Conservation (phyloP, 1,284 basidiomycete species). For the Ustilago loliicola region DNA sequence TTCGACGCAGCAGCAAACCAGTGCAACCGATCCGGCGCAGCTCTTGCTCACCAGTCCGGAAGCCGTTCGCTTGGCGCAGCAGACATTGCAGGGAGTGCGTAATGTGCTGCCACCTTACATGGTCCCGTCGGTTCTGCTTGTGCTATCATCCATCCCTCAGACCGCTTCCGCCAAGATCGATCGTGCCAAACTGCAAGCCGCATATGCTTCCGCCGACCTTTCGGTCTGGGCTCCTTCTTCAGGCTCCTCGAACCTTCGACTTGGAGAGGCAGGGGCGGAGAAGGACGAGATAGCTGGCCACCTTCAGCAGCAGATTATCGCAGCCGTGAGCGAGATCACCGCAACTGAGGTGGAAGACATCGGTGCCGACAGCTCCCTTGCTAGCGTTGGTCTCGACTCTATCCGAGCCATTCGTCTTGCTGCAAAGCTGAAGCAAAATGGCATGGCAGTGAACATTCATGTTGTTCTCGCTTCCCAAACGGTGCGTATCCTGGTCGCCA, state of each 20-base stretch:
- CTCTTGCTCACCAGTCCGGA: too few relatives aligned
- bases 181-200: constrained; percentile 17
- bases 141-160: constrained; percentile 22
- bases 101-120: constrained; percentile 19
- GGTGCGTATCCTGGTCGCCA: too few relatives aligned
- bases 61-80: constrained; percentile 9
- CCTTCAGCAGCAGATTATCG: constrained; percentile 7
- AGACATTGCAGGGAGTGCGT: constrained; percentile 1
- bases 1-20: background rate
- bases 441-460: constrained; percentile 2
- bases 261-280: too few relatives aligned
- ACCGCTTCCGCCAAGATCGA: constrained; percentile 29
- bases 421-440: constrained; percentile 23
- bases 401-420: constrained; percentile 23
- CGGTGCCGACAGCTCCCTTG: constrained; percentile 10
- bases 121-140: constrained; percentile 18
- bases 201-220: constrained; percentile 20
- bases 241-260: background rate
- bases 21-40: too few relatives aligned
- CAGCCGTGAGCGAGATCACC: constrained; percentile 13
- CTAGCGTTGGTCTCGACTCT: constrained; percentile 22
- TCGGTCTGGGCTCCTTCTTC: background rate
- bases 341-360: constrained; percentile 12
- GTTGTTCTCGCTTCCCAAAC: too few relatives aligned
- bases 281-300: background rate